Conservation (phyloP, 164 flowering plant genomes). For the Nymphaea colorata region DNA sequence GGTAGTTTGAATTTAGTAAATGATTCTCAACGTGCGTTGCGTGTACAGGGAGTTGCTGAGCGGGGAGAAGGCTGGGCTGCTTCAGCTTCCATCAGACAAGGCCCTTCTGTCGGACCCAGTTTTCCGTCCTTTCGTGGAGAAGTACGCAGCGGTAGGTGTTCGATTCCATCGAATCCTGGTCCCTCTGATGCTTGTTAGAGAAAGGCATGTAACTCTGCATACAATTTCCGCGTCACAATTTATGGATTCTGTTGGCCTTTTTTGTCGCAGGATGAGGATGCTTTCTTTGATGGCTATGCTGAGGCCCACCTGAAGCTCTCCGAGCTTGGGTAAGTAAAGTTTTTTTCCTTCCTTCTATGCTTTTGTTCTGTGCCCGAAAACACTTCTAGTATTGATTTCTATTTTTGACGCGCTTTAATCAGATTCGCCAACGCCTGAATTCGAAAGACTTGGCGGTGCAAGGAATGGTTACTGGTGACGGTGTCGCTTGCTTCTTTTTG, state of each 20-base stretch:
- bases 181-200: not conserved
- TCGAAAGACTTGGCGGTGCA: too few species aligned
- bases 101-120: slow-evolving; percentile 32
- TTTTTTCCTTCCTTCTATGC: not conserved
- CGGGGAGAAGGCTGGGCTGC: slow-evolving; percentile 43
- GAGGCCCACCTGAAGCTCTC: slow-evolving; percentile 33
- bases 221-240: not conserved
- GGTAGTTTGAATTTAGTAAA: not conserved
- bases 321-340: slow-evolving; percentile 25
- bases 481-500: not conserved
- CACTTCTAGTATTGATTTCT: not conserved
- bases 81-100: slow-evolving; percentile 46
- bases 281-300: slow-evolving; percentile 26
- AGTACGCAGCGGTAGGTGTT: slow-evolving; percentile 39
- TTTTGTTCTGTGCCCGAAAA: not conserved
- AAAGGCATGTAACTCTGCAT: not conserved
- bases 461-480: too few species aligned
- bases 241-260: not conserved
- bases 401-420: not conserved
- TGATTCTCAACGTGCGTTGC: not conserved
- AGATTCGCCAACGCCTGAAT: not conserved
- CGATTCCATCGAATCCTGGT: too few species aligned
- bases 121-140: slow-evolving; percentile 42
- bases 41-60: slow-evolving; percentile 28
- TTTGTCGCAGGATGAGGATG: slow-evolving; percentile 23